phyloP scores from a whole-genome alignment of 352 stramenopile genomes.

The Pythium insidiosum region DNA sequence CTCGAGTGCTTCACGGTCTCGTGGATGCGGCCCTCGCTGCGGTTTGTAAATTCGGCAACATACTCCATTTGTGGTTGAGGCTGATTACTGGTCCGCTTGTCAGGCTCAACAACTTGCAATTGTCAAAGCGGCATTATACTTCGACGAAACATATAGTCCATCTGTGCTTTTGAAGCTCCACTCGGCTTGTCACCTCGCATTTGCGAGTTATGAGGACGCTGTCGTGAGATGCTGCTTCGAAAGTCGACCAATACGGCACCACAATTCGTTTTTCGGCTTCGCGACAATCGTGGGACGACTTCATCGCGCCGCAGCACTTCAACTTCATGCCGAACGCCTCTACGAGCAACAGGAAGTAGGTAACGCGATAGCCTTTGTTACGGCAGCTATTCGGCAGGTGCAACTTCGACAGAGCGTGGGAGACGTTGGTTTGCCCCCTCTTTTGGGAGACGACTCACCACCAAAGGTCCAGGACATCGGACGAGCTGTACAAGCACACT shows the following conservation, averaged over 20 bases:
- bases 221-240: slow-evolving; percentile 15
- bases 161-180: slow-evolving; percentile 31
- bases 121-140: slow-evolving; percentile 22
- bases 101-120: slow-evolving; percentile 36
- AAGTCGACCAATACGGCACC: background rate
- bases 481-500: slow-evolving; percentile 10
- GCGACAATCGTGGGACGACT: slow-evolving; percentile 22
- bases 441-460: slow-evolving; percentile 4
- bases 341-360: slow-evolving; percentile 13
- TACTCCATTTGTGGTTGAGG: no score
- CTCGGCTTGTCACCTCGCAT: slow-evolving; percentile 10
- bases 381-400: slow-evolving; percentile 12
- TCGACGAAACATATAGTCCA: slow-evolving; percentile 19
- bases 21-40: slow-evolving; percentile 6
- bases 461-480: slow-evolving; percentile 3
- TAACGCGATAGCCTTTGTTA: slow-evolving; percentile 20
- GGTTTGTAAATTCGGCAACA: no score
- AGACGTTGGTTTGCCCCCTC: slow-evolving; percentile 9
- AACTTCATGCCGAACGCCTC: slow-evolving; percentile 17
- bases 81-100: no score
- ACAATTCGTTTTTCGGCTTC: slow-evolving; percentile 16
- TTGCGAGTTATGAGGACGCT: slow-evolving; percentile 12
- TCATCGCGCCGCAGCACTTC: slow-evolving; percentile 18
- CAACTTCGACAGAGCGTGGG: slow-evolving; percentile 17
- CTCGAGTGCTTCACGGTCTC: slow-evolving; percentile 4